phyloP scores from a whole-genome alignment of 164 flowering plant species.

The Pachysandra terminalis region DNA sequence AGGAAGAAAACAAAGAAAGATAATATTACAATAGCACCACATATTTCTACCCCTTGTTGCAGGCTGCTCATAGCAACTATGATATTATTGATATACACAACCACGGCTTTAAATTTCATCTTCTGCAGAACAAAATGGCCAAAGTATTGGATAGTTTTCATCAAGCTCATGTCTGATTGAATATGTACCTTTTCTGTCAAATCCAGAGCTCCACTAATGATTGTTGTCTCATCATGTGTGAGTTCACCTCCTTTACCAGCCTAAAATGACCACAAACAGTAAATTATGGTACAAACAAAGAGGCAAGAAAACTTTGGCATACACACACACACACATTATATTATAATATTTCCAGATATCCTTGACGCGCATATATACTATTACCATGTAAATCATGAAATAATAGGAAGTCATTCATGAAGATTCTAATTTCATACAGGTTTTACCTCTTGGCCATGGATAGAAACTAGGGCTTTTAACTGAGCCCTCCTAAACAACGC shows the following conservation, averaged over 20 bases:
- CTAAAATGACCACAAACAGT: slow-evolving; percentile 26
- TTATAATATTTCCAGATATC: no score
- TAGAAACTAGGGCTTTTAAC: slow-evolving; percentile 89
- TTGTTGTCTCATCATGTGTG: slow-evolving; percentile 96
- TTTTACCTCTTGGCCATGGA: slow-evolving; percentile 88
- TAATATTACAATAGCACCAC: neutral
- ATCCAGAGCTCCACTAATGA: slow-evolving; percentile 98
- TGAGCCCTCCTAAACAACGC: slow-evolving; percentile 94
- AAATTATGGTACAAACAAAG: slow-evolving; percentile 7
- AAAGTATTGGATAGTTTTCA: neutral
- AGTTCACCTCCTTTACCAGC: slow-evolving; percentile 99
- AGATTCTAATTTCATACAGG: slow-evolving; percentile 2
- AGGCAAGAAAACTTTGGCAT: neutral
- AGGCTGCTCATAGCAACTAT: neutral
- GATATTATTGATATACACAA: neutral
- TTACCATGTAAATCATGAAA: no score
- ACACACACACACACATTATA: no score
- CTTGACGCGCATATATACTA: no score
- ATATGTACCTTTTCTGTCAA: slow-evolving; percentile 81
- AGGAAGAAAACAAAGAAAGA: no score
- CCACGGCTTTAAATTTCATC: neutral
- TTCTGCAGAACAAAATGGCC: neutral
- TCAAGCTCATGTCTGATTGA: neutral
- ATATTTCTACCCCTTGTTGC: neutral
- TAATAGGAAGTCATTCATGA: no score